Evolutionary conservation across 2,329 filamentous ascomycete species (phyloP).

Genomic region (Parafenestella ontariensis): DNA sequence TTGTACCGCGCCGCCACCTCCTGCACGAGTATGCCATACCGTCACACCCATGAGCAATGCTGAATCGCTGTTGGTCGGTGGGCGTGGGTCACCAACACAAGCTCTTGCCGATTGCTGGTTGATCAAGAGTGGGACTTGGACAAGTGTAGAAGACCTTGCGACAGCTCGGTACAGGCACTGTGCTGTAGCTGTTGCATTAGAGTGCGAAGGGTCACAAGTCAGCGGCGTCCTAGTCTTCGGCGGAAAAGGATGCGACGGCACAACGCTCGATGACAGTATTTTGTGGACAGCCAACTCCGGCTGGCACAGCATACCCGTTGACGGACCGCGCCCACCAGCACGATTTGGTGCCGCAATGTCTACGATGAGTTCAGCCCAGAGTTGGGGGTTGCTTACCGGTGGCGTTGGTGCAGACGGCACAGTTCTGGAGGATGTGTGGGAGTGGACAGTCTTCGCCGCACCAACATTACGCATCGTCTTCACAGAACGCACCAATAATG

Average conservation of each 20-base stretch:
- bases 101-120: slow-evolving; percentile 79
- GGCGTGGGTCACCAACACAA: slow-evolving; percentile 75
- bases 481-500: slow-evolving; percentile 37
- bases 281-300: slow-evolving; percentile 58
- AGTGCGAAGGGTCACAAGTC: slow-evolving; percentile 52
- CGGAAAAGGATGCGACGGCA: slow-evolving; percentile 53
- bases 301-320: slow-evolving; percentile 57
- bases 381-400: slow-evolving; percentile 71
- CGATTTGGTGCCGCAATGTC: slow-evolving; percentile 67
- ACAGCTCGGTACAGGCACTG: slow-evolving; percentile 78
- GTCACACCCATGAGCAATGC: slow-evolving; percentile 68
- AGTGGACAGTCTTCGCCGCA: slow-evolving; percentile 62
- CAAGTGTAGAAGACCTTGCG: slow-evolving; percentile 69
- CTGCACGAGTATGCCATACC: slow-evolving; percentile 73
- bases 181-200: slow-evolving; percentile 57
- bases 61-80: slow-evolving; percentile 74
- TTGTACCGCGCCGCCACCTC: slow-evolving; percentile 44
- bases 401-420: slow-evolving; percentile 72
- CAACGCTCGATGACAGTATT: slow-evolving; percentile 51
- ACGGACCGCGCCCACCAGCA: slow-evolving; percentile 51
- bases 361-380: slow-evolving; percentile 43
- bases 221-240: slow-evolving; percentile 55
- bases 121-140: slow-evolving; percentile 69
- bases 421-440: slow-evolving; percentile 68
- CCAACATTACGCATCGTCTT: slow-evolving; percentile 35